Evolutionary conservation across 768 basidiomycete species (phyloP), one percentile per base, ranked within the genome.

Genomic region (Astraeus odoratus): DNA sequence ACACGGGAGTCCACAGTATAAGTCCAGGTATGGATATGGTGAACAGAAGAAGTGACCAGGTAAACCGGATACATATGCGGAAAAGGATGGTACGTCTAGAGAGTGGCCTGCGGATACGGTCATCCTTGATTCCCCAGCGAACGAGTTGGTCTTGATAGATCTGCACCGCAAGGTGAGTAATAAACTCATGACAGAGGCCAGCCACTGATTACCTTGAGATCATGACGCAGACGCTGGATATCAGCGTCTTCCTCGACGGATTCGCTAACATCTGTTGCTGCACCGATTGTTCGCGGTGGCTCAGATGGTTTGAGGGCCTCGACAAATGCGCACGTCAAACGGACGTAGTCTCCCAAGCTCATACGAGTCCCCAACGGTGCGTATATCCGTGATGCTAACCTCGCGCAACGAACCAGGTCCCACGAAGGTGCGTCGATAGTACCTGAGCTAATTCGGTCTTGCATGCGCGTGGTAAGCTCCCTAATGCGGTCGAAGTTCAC

Each of bases 371-470:
- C 91, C n/a, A 93, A 67, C 2, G 91, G 91, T 5, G 80, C 87
- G 54, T 94, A 94, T 37, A 94, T 80, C 22, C 86, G 68, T 15
- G 86, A 73, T 3, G 88, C 86, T 36, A 86, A 72, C 59, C 89
- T 88, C 19, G 84, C 81, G 18, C 75, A 76, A 36, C 88, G 77
- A 31, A 90, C 71, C 26, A 83, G 67, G 51, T 80, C 75, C 88
- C 91, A 94, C 5, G 84, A 84, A 20, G 91, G 92, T 3, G 90
- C 83, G 51, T 90, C 85, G 40, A 90, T 72, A 1, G 86, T 89
- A 5, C 86, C 87, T 22, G 76, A 75, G 48, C 81, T 78, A 52
- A 94, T 89, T 43, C 77, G 71, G 22, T 78, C 69, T 35, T 84
- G 77, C 59, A 93, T 75, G 47, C 68, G 68, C 5, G 74, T 59